A percentile compares a stretch with the other conserved stretches of the same genome.
Conservation (phyloP, 192 early-diverging fungal genomes). For the Phlyctochytrium bullatum region DNA sequence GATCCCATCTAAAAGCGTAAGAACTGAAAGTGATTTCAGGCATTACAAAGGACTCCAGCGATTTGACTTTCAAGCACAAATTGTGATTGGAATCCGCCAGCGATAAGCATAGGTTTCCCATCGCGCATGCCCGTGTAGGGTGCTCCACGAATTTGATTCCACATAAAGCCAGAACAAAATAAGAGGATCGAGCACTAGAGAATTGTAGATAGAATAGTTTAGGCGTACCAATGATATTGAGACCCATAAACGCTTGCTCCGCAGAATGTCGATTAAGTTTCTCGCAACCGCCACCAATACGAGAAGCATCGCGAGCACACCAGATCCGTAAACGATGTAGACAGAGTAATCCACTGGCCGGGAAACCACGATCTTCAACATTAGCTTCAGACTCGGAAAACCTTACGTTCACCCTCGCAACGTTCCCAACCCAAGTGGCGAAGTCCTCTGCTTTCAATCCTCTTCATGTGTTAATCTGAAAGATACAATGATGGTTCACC, state of each 20-base stretch:
- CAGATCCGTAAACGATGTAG: constrained; percentile 37
- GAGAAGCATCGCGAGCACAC: constrained; percentile 28
- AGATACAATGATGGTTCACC: constrained; percentile 29
- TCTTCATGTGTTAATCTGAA: constrained; percentile 21
- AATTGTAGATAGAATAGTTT: neutral
- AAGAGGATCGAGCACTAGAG: constrained; percentile 57
- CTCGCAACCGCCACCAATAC: constrained; percentile 40
- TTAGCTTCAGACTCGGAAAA: neutral
- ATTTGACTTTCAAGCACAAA: constrained; percentile 72
- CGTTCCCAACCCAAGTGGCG: constrained; percentile 51
- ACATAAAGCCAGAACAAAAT: constrained; percentile 81
- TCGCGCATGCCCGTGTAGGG: constrained; percentile 58
- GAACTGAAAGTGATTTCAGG: neutral
- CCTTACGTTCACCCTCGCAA: constrained; percentile 36
- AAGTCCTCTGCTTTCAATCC: constrained; percentile 66
- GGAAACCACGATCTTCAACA: constrained; percentile 29
- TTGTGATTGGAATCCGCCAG: constrained; percentile 66
- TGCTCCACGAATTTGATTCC: constrained; percentile 77
- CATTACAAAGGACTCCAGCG: constrained; percentile 68
- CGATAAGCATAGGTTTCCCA: constrained; percentile 59
- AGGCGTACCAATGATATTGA: constrained; percentile 44
- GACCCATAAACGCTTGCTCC: constrained; percentile 59
- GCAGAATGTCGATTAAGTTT: constrained; percentile 42
- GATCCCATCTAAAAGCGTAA: constrained; percentile 52
- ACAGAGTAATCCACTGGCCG: constrained; percentile 60